Evolutionary conservation across 176 grass and related monocot species (phyloP).

Genomic region (Triticum dicoccoides): DNA sequence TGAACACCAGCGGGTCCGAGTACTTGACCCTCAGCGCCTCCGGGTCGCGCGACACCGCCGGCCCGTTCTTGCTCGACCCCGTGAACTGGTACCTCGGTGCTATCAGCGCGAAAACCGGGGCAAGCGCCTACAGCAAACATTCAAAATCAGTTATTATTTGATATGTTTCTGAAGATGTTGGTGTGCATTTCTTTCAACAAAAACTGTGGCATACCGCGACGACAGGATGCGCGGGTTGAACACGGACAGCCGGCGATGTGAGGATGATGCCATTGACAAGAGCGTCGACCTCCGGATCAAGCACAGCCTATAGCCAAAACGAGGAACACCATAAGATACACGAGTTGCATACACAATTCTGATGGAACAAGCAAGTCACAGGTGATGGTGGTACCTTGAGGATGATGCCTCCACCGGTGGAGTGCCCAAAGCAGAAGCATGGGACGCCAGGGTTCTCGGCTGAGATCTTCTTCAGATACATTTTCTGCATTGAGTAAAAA

Average conservation of each 20-base stretch:
- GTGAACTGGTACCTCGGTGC: slow-evolving; percentile 72
- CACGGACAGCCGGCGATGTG: slow-evolving; percentile 78
- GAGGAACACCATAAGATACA: neutral
- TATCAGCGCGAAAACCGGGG: slow-evolving; percentile 68
- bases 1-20: slow-evolving; percentile 81
- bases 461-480: slow-evolving; percentile 66
- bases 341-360: neutral
- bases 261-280: slow-evolving; percentile 54
- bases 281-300: slow-evolving; percentile 62
- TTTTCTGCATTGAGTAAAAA: slow-evolving; percentile 53
- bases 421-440: slow-evolving; percentile 92
- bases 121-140: slow-evolving; percentile 44
- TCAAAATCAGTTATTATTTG: neutral
- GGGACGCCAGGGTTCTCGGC: slow-evolving; percentile 64
- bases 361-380: neutral
- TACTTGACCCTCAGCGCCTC: slow-evolving; percentile 73
- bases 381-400: slow-evolving; percentile 56
- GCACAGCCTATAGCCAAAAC: slow-evolving; percentile 50
- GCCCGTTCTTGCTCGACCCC: slow-evolving; percentile 37
- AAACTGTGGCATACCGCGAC: slow-evolving; percentile 35
- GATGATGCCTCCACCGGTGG: slow-evolving; percentile 83
- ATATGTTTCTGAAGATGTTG: neutral
- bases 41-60: slow-evolving; percentile 59
- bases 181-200: neutral
- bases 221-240: slow-evolving; percentile 73